These are phyloP conservation scores for Arthromyces matolae DNA, from an alignment of 768 basidiomycete genomes.

Conservation along the genomic window DNA sequence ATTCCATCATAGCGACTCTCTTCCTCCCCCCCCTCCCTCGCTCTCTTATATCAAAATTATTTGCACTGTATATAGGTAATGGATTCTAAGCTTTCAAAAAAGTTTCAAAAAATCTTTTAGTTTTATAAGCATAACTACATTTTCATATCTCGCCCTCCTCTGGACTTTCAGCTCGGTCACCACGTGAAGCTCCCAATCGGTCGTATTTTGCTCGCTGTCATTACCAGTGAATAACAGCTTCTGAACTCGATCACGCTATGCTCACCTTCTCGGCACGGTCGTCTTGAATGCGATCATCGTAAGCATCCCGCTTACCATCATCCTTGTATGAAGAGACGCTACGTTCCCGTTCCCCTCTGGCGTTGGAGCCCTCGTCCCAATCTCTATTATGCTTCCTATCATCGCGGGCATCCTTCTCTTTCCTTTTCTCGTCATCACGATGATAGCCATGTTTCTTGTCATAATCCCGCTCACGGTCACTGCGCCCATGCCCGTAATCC, in stretches of 20 bases:
- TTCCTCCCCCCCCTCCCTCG: background rate
- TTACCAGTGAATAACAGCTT: constrained; percentile 10
- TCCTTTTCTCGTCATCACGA: constrained; percentile 53
- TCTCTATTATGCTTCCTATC: constrained; percentile 37
- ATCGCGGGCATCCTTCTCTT: constrained; percentile 46
- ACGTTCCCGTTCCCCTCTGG: constrained; percentile 30
- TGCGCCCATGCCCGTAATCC: constrained; percentile 35
- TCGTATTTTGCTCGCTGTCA: constrained; percentile 54
- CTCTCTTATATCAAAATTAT: background rate
- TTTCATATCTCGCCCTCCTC: constrained; percentile 84
- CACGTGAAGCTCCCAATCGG: constrained; percentile 36
- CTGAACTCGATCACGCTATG: background rate
- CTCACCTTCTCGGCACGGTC: constrained; percentile 68
- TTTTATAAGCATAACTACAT: no score
- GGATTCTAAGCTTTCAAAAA: constrained; percentile 10
- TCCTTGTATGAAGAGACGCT: constrained; percentile 38
- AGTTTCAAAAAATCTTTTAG: no score
- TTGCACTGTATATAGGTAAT: constrained; percentile 10
- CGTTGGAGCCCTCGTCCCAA: constrained; percentile 40
- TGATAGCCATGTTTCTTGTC: constrained; percentile 41
- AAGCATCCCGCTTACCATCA: constrained; percentile 45
- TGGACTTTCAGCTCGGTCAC: constrained; percentile 68
- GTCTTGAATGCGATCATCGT: constrained; percentile 46
- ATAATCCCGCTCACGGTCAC: constrained; percentile 35
- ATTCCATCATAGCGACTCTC: constrained; percentile 25